These are phyloP conservation scores for Calonectria pteridis DNA, from an alignment of 2,329 filamentous ascomycete species.

Conservation along the genomic window DNA sequence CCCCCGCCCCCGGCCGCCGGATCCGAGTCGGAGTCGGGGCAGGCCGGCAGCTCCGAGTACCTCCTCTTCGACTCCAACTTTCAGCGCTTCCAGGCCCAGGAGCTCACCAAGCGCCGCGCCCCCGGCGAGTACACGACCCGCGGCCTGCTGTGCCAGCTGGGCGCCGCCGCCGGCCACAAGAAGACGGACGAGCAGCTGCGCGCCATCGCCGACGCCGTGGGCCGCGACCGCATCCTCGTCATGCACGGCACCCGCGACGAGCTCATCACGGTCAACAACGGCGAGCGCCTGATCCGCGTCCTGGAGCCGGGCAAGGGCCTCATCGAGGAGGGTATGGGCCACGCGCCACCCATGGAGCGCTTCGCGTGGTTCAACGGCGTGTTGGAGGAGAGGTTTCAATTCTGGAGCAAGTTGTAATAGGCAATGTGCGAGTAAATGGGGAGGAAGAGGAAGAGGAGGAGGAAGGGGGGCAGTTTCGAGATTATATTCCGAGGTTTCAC, in stretches of 20 bases:
- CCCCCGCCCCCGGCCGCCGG: constrained; percentile 25
- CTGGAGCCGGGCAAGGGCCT: constrained; percentile 71
- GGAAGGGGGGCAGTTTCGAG: neutral
- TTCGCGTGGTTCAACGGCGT: constrained; percentile 75
- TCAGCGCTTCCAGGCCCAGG: constrained; percentile 84
- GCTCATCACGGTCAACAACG: constrained; percentile 84
- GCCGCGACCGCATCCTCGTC: constrained; percentile 80
- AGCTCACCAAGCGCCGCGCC: constrained; percentile 78
- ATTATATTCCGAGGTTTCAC: constrained; percentile 23
- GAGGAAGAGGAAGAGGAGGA: too few species aligned
- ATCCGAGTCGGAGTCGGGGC: constrained; percentile 11
- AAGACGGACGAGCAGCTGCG: constrained; percentile 70
- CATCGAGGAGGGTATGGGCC: constrained; percentile 79
- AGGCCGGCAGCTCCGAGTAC: constrained; percentile 50
- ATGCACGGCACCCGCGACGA: constrained; percentile 81
- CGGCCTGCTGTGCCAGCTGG: constrained; percentile 81
- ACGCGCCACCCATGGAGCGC: constrained; percentile 81
- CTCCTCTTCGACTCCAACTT: constrained; percentile 78
- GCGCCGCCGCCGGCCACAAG: constrained; percentile 84
- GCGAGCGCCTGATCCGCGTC: constrained; percentile 73
- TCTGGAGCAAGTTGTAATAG: constrained; percentile 60
- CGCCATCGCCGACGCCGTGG: constrained; percentile 75
- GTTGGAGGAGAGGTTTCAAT: constrained; percentile 68
- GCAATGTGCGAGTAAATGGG: neutral
- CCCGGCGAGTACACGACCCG: constrained; percentile 70